Conservation (phyloP, 306 rosid genomes). For the Clitoria ternatea region DNA sequence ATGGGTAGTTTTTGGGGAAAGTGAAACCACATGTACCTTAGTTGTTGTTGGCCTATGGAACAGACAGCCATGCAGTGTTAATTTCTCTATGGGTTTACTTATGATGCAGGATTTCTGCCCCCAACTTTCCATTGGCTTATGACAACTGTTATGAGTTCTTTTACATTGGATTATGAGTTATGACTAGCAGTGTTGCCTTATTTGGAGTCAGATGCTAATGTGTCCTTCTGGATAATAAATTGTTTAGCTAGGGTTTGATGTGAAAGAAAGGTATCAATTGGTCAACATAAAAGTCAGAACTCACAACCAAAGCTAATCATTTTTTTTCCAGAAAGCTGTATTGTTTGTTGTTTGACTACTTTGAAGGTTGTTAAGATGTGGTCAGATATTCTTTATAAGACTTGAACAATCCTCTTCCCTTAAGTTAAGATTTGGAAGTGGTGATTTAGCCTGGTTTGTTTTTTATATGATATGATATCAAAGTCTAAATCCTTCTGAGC, state of each 20-base stretch:
- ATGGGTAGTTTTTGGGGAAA: not conserved
- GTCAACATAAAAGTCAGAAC: not conserved
- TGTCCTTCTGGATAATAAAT: not conserved
- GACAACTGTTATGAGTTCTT: not conserved
- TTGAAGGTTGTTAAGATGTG: no score
- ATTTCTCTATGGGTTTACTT: not conserved
- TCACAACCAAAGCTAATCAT: not conserved
- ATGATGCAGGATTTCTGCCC: not conserved
- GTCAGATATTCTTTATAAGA: no score
- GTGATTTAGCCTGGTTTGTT: no score
- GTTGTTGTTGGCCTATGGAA: not conserved
- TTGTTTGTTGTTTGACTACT: not conserved
- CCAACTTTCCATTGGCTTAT: not conserved
- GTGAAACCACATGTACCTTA: not conserved
- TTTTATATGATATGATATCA: no score
- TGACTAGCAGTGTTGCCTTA: not conserved
- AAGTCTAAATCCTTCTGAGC: no score
- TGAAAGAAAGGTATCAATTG: not conserved
- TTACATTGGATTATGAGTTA: not conserved
- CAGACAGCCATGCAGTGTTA: not conserved
- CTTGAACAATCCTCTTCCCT: no score
- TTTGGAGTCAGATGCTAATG: not conserved
- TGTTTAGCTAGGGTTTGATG: not conserved
- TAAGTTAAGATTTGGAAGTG: no score
- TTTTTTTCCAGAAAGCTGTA: not conserved